phyloP scores from a whole-genome alignment of 108 stramenopile genomes.

The Skeletonema marinoi region DNA sequence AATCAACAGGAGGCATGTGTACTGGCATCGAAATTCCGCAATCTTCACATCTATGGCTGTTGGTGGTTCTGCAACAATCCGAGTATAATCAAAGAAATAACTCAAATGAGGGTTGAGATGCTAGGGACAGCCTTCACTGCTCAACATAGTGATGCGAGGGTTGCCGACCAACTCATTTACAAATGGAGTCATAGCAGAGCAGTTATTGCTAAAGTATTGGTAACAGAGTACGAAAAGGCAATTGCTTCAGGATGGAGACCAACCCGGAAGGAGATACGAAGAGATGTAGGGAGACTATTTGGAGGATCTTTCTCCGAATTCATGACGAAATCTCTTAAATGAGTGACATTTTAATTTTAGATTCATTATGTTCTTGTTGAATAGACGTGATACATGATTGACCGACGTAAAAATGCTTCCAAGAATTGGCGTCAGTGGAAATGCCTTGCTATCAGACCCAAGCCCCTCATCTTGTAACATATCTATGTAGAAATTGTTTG shows the following conservation, averaged over 20 bases:
- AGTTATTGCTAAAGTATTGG: slow-evolving; percentile 74
- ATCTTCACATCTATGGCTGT: slow-evolving; percentile 92
- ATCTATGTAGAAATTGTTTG: too few species aligned
- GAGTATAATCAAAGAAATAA: slow-evolving; percentile 82
- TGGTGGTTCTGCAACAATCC: slow-evolving; percentile 95
- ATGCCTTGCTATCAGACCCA: too few species aligned
- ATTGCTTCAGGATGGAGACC: slow-evolving; percentile 60
- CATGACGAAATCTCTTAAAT: slow-evolving; percentile 70
- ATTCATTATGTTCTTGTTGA: too few species aligned
- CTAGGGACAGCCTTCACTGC: slow-evolving; percentile 89
- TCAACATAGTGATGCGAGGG: slow-evolving; percentile 89
- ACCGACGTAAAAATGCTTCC: too few species aligned
- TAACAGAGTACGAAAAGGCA: slow-evolving; percentile 65
- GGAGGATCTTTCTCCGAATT: slow-evolving; percentile 90
- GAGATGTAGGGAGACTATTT: slow-evolving; percentile 72
- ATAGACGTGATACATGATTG: too few species aligned
- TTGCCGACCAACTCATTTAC: slow-evolving; percentile 91
- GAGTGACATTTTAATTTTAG: background rate
- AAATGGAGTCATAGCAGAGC: slow-evolving; percentile 92
- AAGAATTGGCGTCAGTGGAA: too few species aligned
- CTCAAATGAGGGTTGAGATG: slow-evolving; percentile 87
- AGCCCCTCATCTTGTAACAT: too few species aligned
- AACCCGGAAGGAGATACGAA: slow-evolving; percentile 63
- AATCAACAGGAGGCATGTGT: slow-evolving; percentile 92
- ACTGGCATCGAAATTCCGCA: slow-evolving; percentile 85